Conservation (phyloP, 176 grass and related monocot species). For the Poa pratensis region DNA sequence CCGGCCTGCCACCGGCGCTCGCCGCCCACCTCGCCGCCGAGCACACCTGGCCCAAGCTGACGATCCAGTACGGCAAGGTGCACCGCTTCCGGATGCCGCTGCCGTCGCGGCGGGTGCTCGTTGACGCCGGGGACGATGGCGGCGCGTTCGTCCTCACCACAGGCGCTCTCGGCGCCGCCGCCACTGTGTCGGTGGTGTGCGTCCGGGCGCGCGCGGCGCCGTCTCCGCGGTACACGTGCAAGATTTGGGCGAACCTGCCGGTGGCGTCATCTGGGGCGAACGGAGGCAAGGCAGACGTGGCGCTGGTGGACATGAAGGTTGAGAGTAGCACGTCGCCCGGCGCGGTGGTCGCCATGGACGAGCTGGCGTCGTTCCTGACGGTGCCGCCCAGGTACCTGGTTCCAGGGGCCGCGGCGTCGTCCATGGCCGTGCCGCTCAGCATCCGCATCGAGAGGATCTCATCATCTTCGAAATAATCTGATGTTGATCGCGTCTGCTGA, state of each 20-base stretch:
- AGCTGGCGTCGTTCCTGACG: neutral
- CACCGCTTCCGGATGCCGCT: neutral
- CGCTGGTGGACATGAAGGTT: conserved; percentile 17
- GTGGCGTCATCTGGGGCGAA: neutral
- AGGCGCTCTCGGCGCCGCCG: neutral
- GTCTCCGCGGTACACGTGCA: neutral
- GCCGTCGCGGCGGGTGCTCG: neutral
- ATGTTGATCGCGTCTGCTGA: neutral
- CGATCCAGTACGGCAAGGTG: neutral
- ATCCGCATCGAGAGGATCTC: neutral
- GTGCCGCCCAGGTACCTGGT: conserved; percentile 5
- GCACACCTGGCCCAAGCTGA: neutral
- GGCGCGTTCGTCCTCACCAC: neutral
- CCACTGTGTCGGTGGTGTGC: neutral
- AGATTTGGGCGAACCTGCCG: neutral
- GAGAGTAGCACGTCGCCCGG: neutral
- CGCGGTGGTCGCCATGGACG: neutral
- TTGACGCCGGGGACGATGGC: neutral
- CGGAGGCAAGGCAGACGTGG: neutral
- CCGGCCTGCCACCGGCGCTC: neutral
- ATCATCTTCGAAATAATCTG: neutral
- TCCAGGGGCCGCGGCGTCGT: neutral
- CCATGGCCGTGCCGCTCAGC: neutral
- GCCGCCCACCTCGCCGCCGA: neutral
- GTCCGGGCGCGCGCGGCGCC: conserved; percentile 9